Percentiles rank a stretch among this genome's conserved stretches.
Evolutionary conservation across 2,329 filamentous ascomycete species (phyloP).

Genomic region (Coniochaeta sp.): DNA sequence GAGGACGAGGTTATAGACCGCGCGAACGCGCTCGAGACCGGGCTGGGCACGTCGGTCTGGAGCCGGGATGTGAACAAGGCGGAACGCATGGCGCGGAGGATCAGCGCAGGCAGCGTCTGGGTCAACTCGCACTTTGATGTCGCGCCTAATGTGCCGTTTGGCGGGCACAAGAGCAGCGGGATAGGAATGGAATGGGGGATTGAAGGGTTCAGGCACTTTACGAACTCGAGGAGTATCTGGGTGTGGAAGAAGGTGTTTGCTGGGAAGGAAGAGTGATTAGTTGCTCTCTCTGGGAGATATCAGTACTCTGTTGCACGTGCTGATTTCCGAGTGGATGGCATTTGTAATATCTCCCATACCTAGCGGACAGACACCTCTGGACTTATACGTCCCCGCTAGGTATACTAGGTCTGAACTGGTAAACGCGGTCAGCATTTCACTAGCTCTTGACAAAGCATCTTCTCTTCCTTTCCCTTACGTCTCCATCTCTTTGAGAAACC

Average conservation of each 20-base stretch:
- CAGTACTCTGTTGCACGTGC: no score
- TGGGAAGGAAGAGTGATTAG: not conserved
- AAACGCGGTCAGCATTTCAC: no score
- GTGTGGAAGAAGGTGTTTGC: conserved; percentile 17
- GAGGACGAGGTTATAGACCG: conserved; percentile 53
- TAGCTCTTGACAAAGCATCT: no score
- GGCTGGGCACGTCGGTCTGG: conserved; percentile 53
- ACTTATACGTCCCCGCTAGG: no score
- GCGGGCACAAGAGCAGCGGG: conserved; percentile 25
- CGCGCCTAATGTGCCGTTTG: conserved; percentile 22
- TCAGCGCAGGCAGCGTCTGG: conserved; percentile 54
- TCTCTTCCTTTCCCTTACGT: no score
- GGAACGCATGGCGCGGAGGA: conserved; percentile 40
- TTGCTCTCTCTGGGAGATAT: no score
- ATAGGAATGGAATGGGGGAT: conserved; percentile 27
- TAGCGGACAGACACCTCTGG: no score
- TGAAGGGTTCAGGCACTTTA: conserved; percentile 18
- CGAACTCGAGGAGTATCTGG: conserved; percentile 15
- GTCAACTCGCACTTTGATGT: conserved; percentile 38
- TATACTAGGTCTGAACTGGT: no score
- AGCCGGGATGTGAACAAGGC: conserved; percentile 43
- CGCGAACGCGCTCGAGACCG: conserved; percentile 45
- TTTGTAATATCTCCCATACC: no score
- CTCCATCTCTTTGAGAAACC: no score
- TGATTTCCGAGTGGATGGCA: no score